Base-by-base conservation (phyloP, 352 stramenopile genomes). In the Phytophthora idaei region DNA sequence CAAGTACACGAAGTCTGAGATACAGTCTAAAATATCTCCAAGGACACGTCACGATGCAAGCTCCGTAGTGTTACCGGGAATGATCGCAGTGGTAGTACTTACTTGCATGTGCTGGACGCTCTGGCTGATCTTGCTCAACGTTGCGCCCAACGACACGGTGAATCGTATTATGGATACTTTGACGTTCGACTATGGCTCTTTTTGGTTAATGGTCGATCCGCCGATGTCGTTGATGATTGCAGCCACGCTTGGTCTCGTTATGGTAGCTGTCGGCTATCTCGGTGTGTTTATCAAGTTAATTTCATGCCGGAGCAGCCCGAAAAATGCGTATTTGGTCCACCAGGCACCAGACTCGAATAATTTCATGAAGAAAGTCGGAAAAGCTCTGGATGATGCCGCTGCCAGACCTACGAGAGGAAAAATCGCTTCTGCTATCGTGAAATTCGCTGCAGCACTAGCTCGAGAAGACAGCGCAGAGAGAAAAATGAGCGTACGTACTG, bases 141-240 rank as follows among this genome's bases (percentile, higher is more conserved):
- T 75, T 14, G 56, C 39, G 1, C 73, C 68, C 0, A 75, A 71
- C 4, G 55, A 54, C 0, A 70, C 57, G 1, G 64, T 72, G 3
- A 73, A 77, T 32, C 42, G 27, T 11, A 28, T 76, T 44, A 77
- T 72, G 69, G 37, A 68, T 28, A 80, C 68, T 9, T 17, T 54
- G 28, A 42, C 12, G 14, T 70, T 76, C 36, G 72, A 79, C 10
- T 44, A 64, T 17, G 72, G 72, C 0, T 53, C 55, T 0, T 81
- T 78, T 29, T 81, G 74, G 66, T 45, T 71, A n/a, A 51, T 81
- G 4, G 44, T 63, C 9, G 51, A 73, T 10, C 56, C 68, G 5
- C 45, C 56, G 11, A 29, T 15, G 2, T n/a, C 44, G 0, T 29
- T 74, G 10, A 42, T 71, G 17, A 5, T 12, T 73, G 12, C 36